Evolutionary conservation across 805 yeast genomes (phyloP), one percentile per base, ranked within the genome.

Genomic region (Candida corydali): DNA sequence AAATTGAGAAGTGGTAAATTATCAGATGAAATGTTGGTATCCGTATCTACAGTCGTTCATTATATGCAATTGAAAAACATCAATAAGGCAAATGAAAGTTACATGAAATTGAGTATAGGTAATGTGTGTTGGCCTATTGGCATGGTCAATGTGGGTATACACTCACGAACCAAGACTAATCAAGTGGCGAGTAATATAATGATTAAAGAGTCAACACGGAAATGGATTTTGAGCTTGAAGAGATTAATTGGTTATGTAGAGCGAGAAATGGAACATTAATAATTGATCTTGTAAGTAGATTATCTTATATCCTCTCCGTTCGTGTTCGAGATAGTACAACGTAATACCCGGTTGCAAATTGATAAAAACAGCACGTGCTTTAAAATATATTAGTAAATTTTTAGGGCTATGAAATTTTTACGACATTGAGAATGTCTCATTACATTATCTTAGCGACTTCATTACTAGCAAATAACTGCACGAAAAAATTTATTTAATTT

Each of bases 61-160:
- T 70, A 80, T 47, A 37, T 84, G n/a, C 95, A 86, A 55, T 50
- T 59, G 8, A 50, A 55, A 11, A 70, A 78, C 24, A 78, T 56
- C 45, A 52, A 54, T 25, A 61, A 61, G 34, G 86, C 91, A 4
- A 75, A 75, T 41, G 86, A 85, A 49, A 67, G 79, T 17, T 87
- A 87, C 48, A 62, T 86, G 66, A 74, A 81, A 43, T 60, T 87
- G 39, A 81, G 91, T 51, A 81, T 87, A 12, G 96, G 96, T 1
- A 85, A 86, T 47, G 86, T 83, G 2, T 89, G 93, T 4, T 87
- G 95, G 95, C 96, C 96, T 2, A 82, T 86, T 45, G 96, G 96
- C 18, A 84, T 87, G 10, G 65, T 78, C 6, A 76, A 76, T 39
- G 82, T 87, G 11, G 87, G 93, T 33, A 85, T 87, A 40, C 96